Evolutionary conservation across 2,329 filamentous ascomycete species (phyloP), one percentile per base, ranked within the genome.

Genomic region (Epichloe glyceriae): DNA sequence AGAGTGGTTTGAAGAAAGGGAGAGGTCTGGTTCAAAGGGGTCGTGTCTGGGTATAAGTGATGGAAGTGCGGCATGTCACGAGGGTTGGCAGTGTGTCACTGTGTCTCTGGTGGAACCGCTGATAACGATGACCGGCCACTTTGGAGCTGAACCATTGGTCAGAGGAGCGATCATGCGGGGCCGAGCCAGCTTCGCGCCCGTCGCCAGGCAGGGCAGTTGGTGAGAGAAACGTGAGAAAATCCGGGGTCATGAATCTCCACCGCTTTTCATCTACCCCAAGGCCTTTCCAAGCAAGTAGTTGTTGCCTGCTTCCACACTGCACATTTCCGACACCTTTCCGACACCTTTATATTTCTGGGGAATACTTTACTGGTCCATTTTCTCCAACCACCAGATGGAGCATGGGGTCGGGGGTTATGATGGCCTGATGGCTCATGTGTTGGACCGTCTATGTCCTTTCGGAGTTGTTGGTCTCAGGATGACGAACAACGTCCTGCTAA

Each of bases 21-120:
- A 35, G 17, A 46, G 45, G 48, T 47, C 30, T n/a, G 34, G 17
- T 12, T 42, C 14, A 41, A 46, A 46, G 37, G n/a, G 47, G 44
- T 30, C n/a, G 20, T 41, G n/a, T 20, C 8, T 10, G 34, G 30
- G 19, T 42, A 35, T 15, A 47, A 35, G 47, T 44, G 37, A 38
- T 44, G 44, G 39, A 43, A 40, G 49, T 50, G 45, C 42, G 40
- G 41, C 46, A 46, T 49, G 54, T 55, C 54, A 55, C 52, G 52
- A 54, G 54, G 52, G 35, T 19, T 33, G 47, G 12, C 14, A 26
- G 30, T 12, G 22, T 41, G 39, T 41, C 39, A 42, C 39, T 35
- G 30, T 8, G 11, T 45, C 4, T 45, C 43, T 19, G 43, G 46
- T 47, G 53, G 51, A 45, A 55, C 50, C 52, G 53, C 37, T 48